Base-by-base conservation (phyloP, 208 protist species). In the Leishmania lainsoni region DNA sequence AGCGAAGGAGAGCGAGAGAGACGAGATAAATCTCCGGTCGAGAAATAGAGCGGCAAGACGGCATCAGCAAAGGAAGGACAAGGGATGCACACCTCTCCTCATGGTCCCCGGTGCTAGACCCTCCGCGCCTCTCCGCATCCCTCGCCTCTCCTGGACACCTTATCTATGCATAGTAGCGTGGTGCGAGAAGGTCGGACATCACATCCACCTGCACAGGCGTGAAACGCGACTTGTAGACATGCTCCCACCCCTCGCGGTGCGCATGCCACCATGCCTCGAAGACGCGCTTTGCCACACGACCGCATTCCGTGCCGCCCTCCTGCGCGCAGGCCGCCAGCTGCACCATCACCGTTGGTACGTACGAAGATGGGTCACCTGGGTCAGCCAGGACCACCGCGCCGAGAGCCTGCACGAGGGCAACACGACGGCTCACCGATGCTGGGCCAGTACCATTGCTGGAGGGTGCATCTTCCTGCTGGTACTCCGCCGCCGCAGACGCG, bases 201-300 rank as follows among this genome's bases (percentile, higher is more conserved):
- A 61, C 80, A 35, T 93, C 83, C 35, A 94, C 68, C 81, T 97
- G 88, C 14, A 56, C 84, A 0, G 78, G 5, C 0, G 89, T 93
- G 80, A 97, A 97, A 76, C 78, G 66, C n/a, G 61, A 72, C 78
- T 86, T 88, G 86, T 94, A 91, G 66, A 90, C 87, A 54, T 78
- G 42, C 75, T 94, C 86, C 94, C 94, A 97, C 26, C 85, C 86
- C 35, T 91, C 86, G 65, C 92, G 89, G 75, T 97, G 94, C 8
- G 92, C 71, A 70, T 83, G 80, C 92, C 92, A 97, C 94, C 94
- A 97, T 42, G 87, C 76, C 84, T 91, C 85, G 79, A 96, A 94
- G 8, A 91, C 86, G 32, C 85, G 83, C 73, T 90, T 90, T 0
- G 92, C 86, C 45, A 72, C 83, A 48, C 81, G 83, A 14, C 86